phyloP scores from a whole-genome alignment of 2,329 filamentous ascomycete genomes.

The Diaporthe sp. region DNA sequence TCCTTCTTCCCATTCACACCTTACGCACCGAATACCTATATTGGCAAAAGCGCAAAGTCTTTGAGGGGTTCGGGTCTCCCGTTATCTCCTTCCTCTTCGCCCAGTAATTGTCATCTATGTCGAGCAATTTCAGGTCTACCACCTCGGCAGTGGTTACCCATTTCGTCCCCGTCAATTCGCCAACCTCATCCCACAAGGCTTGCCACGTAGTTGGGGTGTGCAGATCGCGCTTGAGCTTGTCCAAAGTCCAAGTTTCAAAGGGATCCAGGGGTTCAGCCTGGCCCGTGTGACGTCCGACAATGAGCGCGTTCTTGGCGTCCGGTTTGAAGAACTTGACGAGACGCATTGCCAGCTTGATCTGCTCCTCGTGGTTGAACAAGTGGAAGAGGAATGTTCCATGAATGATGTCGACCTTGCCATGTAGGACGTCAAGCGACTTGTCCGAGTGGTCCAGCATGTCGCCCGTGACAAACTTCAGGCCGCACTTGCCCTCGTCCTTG shows the following conservation, averaged over 20 bases:
- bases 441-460: conserved; percentile 41
- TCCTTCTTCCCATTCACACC: no score
- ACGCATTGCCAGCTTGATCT: conserved; percentile 40
- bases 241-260: conserved; percentile 31
- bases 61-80: not conserved
- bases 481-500: conserved; percentile 40
- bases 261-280: conserved; percentile 38
- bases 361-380: conserved; percentile 44
- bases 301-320: conserved; percentile 35
- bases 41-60: conserved; percentile 16
- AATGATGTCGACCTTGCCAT: conserved; percentile 43
- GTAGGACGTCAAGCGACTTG: conserved; percentile 33
- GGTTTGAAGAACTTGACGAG: conserved; percentile 41
- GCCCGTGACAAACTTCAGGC: conserved; percentile 38
- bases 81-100: conserved; percentile 9
- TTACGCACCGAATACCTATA: conserved; percentile 13
- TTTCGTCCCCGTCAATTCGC: conserved; percentile 47
- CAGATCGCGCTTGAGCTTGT: conserved; percentile 44
- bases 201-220: conserved; percentile 55
- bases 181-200: conserved; percentile 53
- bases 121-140: conserved; percentile 2
- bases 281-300: conserved; percentile 44
- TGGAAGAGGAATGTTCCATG: conserved; percentile 47
- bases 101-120: conserved; percentile 14
- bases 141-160: conserved; percentile 42